Percentiles rank a stretch among this genome's conserved stretches.
Evolutionary conservation across 2,329 filamentous ascomycete species (phyloP).

Genomic region (Verticillium isaacii): DNA sequence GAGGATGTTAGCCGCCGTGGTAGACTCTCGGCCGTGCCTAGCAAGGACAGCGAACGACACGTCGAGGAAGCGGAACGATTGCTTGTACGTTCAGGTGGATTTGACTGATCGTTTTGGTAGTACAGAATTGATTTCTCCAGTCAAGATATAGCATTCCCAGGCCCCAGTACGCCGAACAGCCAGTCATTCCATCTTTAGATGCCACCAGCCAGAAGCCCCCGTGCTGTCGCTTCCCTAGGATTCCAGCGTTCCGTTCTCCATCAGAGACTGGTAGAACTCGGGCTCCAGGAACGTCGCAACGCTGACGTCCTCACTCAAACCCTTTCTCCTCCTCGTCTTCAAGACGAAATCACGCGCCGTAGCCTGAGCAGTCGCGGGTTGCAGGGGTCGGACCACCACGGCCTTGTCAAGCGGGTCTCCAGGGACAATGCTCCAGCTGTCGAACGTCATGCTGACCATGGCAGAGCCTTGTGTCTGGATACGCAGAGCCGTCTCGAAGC

Average conservation of each 20-base stretch:
- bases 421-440: constrained; percentile 92
- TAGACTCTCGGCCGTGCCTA: too few relatives aligned
- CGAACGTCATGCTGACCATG: constrained; percentile 87
- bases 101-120: background rate
- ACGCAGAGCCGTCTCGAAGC: constrained; percentile 93
- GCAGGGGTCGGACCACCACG: constrained; percentile 74
- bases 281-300: constrained; percentile 96
- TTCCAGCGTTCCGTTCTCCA: constrained; percentile 76
- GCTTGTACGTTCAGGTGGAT: background rate
- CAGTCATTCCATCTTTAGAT: background rate
- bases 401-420: constrained; percentile 91
- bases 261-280: constrained; percentile 82
- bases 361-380: constrained; percentile 82
- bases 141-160: background rate
- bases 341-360: constrained; percentile 94
- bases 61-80: background rate
- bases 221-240: background rate
- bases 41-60: too few relatives aligned
- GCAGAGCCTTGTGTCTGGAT: constrained; percentile 95
- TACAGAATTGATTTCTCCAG: background rate
- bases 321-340: constrained; percentile 91
- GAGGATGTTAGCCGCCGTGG: too few relatives aligned
- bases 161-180: background rate
- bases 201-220: background rate
- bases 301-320: constrained; percentile 89